Conservation (phyloP, 345 rosid genomes). For the Citrus unshiu region DNA sequence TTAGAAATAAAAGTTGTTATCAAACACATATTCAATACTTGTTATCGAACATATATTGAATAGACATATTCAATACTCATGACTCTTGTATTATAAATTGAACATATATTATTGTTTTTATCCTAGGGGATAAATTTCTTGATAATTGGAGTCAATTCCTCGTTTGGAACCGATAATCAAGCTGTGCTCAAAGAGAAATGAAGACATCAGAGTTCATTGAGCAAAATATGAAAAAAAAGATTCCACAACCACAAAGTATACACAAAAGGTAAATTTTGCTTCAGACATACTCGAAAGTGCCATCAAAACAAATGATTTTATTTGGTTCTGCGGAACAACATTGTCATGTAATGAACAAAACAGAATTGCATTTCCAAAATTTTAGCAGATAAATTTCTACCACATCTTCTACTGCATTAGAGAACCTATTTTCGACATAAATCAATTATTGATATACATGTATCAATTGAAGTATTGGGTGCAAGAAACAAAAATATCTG, state of each 20-base stretch:
- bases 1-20: too few species aligned
- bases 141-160: too few species aligned
- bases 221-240: too few species aligned
- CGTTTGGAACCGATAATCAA: too few species aligned
- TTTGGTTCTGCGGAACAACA: background rate
- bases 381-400: background rate
- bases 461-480: background rate
- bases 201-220: background rate
- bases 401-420: background rate
- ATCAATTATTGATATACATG: background rate
- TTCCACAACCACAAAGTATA: background rate
- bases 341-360: background rate
- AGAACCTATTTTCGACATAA: background rate
- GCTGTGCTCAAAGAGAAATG: too few species aligned
- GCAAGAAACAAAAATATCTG: background rate
- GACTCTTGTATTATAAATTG: too few species aligned
- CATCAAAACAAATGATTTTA: slow-evolving; percentile 1
- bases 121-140: too few species aligned
- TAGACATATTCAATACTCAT: too few species aligned
- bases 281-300: background rate
- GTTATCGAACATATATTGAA: too few species aligned
- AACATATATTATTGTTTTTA: too few species aligned
- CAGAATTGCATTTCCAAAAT: background rate
- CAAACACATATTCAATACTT: too few species aligned
- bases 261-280: background rate